Conservation (phyloP, 2,329 filamentous ascomycete genomes). For the Fragosphaeria purpurea region DNA sequence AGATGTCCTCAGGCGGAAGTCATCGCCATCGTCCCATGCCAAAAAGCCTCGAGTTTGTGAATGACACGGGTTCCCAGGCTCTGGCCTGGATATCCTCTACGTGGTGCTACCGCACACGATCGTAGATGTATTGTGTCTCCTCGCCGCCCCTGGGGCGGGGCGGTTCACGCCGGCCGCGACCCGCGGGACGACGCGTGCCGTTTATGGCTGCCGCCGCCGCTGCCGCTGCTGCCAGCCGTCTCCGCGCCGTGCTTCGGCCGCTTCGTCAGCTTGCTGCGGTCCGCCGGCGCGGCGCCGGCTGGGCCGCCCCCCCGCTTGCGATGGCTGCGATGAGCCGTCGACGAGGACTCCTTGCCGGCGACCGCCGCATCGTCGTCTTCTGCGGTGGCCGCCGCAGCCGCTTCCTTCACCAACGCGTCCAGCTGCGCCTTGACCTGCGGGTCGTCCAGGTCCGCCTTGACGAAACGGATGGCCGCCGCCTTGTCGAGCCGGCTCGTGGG, state of each 20-base stretch:
- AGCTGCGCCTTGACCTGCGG: constrained; percentile 41
- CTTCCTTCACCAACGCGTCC: constrained; percentile 46
- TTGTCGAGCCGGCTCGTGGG: constrained; percentile 50
- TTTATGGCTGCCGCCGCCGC: background rate
- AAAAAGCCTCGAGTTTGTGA: too few species aligned
- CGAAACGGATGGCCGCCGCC: constrained; percentile 67
- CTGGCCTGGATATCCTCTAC: too few species aligned
- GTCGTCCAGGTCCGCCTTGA: constrained; percentile 63
- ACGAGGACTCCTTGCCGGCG: background rate
- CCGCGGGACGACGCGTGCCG: constrained; percentile 2
- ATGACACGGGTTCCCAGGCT: too few species aligned
- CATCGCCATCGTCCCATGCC: too few species aligned
- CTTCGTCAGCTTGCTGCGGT: constrained; percentile 5
- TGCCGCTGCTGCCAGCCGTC: background rate
- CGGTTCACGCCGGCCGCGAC: constrained; percentile 1
- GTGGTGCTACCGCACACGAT: too few species aligned
- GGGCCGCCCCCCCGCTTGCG: constrained; percentile 4
- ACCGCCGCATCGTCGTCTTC: background rate
- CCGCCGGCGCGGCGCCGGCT: background rate
- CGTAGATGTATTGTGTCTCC: too few species aligned
- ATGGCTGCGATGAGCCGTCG: background rate
- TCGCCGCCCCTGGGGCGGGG: too few species aligned
- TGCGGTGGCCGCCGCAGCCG: constrained; percentile 7
- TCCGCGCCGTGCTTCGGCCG: constrained; percentile 5
- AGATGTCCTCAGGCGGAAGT: too few species aligned